Evolutionary conservation across 192 early-diverging fungal genomes (phyloP), one percentile per base, ranked within the genome.

Genomic region (Backusella tarrabulga): DNA sequence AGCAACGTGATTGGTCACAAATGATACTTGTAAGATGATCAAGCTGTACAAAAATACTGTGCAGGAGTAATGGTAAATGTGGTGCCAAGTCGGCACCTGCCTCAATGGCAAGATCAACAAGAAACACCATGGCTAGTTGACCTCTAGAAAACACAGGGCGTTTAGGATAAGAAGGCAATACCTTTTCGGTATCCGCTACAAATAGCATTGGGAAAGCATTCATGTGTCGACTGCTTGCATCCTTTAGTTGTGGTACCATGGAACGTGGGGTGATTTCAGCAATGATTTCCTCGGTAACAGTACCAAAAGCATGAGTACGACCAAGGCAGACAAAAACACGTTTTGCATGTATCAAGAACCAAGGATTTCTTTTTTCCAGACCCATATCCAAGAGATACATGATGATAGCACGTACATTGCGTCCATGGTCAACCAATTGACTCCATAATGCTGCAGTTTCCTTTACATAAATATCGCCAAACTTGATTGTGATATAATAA

Each of bases 101-200:
- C 75, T 96, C 93, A 17, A 92, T 88, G 0, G 93, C 87, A 5
- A 95, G 84, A 73, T 97, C 96, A 0, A 95, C 94, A 68, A 96
- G 80, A 52, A 95, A 88, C 5, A 94, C 88, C 68, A 90, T 89
- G 0, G 94, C 90, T 1, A 97, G 81, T 69, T 95, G 94, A 26
- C 94, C 92, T 19, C 85, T 80, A 15, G 93, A 93, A 73, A 94
- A 94, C 0, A 90, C 84, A 0, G 93, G 93, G 15, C 89, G 78
- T 71, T 91, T 91, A 6, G 88, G 80, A 77, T 87, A 91, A 15
- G 86, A 86, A 6, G 88, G 86, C 11, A 95, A 75, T 1, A 92
- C 89, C 42, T 91, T 86, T 44, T 90, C 90, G 8, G 95, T 85
- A 76, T 93, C 89, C 3, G 94, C 92, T 23, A 91, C 85, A 84